These are phyloP conservation scores for Fusarium sp. DNA, from an alignment of 2,329 filamentous ascomycete species.

Conservation along the genomic window DNA sequence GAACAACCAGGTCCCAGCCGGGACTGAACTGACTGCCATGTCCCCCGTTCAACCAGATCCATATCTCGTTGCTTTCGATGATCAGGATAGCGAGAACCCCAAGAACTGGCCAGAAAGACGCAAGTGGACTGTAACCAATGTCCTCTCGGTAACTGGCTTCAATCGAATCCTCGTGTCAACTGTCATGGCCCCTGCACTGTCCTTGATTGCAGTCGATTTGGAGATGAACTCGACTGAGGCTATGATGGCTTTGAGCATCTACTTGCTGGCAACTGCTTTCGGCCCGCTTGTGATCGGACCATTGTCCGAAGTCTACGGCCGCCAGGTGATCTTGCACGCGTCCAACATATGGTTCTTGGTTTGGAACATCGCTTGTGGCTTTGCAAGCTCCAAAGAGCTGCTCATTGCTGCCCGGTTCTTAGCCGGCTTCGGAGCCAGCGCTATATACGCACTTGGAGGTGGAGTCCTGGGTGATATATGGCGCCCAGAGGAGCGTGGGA, in stretches of 20 bases:
- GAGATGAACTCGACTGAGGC: conserved; percentile 61
- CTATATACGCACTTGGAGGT: conserved; percentile 58
- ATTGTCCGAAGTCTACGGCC: conserved; percentile 62
- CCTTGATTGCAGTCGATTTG: conserved; percentile 62
- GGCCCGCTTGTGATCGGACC: conserved; percentile 58
- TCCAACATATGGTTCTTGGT: conserved; percentile 63
- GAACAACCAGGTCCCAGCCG: not conserved
- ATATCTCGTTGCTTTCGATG: conserved; percentile 44
- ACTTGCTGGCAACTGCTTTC: conserved; percentile 57
- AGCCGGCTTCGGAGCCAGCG: conserved; percentile 61
- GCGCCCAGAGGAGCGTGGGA: conserved; percentile 58
- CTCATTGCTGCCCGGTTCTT: conserved; percentile 60
- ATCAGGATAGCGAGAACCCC: conserved; percentile 52
- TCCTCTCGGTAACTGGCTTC: conserved; percentile 62
- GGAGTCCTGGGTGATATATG: conserved; percentile 62
- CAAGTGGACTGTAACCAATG: conserved; percentile 63
- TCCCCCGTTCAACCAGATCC: conserved; percentile 11
- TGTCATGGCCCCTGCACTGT: conserved; percentile 64
- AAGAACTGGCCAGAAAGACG: conserved; percentile 52
- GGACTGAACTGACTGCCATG: conserved; percentile 1
- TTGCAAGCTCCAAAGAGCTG: conserved; percentile 52
- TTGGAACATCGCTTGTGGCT: conserved; percentile 61
- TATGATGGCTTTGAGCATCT: conserved; percentile 60
- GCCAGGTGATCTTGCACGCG: conserved; percentile 54
- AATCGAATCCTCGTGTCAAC: conserved; percentile 64